A percentile compares a stretch with the other conserved stretches of the same genome.
Evolutionary conservation across 2,329 filamentous ascomycete genomes (phyloP).

Genomic region (Colletotrichum acutatum): DNA sequence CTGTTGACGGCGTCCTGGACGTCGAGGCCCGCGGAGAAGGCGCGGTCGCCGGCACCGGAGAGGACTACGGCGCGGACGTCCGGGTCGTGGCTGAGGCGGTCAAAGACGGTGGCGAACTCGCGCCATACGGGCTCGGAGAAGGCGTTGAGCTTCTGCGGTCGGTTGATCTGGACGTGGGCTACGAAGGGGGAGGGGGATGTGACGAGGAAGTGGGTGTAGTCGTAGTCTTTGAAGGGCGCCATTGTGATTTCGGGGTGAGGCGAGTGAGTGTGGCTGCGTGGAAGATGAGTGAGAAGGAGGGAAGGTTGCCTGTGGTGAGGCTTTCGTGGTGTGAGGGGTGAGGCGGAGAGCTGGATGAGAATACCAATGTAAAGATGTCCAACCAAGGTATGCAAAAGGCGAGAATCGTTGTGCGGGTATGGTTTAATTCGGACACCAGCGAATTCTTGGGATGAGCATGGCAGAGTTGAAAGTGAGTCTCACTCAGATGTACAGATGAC

Average conservation of each 20-base stretch:
- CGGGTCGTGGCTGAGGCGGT: slow-evolving; percentile 75
- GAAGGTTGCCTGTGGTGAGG: not conserved
- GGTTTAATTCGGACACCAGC: no score
- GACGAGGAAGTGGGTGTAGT: slow-evolving; percentile 77
- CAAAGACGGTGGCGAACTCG: slow-evolving; percentile 80
- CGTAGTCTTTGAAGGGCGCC: slow-evolving; percentile 45
- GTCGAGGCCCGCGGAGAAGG: slow-evolving; percentile 89
- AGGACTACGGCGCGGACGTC: slow-evolving; percentile 82
- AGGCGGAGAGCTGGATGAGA: not conserved
- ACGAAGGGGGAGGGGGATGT: slow-evolving; percentile 78
- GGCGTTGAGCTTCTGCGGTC: slow-evolving; percentile 87
- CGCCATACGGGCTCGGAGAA: slow-evolving; percentile 89
- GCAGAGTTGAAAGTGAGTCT: not conserved
- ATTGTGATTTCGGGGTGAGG: slow-evolving; percentile 14
- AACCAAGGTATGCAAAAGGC: no score
- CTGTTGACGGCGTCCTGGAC: slow-evolving; percentile 72
- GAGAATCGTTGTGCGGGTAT: no score
- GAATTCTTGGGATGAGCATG: not conserved
- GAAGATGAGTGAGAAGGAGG: not conserved
- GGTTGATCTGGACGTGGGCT: slow-evolving; percentile 92
- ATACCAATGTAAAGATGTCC: no score
- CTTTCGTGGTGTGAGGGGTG: not conserved
- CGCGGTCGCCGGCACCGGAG: slow-evolving; percentile 82
- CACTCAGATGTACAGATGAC: slow-evolving; percentile 2
- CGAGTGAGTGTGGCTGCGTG: not conserved